These are phyloP conservation scores for Pythium pyrilobum DNA, from an alignment of 352 stramenopile genomes.

Conservation along the genomic window DNA sequence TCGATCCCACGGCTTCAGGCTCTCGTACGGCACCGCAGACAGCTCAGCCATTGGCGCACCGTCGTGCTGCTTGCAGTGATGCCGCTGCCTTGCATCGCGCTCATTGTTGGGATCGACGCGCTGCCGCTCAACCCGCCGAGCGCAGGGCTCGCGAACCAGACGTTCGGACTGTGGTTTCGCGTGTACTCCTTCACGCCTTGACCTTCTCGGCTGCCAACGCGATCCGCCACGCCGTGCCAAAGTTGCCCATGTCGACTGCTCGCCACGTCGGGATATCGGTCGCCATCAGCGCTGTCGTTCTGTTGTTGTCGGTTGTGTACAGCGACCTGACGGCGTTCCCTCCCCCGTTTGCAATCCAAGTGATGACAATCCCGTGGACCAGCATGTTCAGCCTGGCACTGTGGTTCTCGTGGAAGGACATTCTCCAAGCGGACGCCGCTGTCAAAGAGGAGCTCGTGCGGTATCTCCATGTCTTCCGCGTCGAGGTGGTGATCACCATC, in stretches of 20 bases:
- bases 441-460: neutral
- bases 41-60: too few relatives aligned
- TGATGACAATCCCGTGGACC: constrained; percentile 15
- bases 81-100: neutral
- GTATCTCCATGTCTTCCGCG: neutral
- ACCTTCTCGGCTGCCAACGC: neutral
- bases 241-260: neutral
- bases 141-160: neutral
- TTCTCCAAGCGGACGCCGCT: neutral
- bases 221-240: neutral
- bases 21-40: neutral
- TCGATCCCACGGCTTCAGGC: neutral
- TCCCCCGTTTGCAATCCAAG: constrained; percentile 9
- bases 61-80: neutral
- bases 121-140: neutral
- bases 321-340: constrained; percentile 2
- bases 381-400: constrained; percentile 4
- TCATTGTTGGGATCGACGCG: neutral
- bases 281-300: neutral
- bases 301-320: neutral
- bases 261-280: neutral
- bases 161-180: neutral
- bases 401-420: neutral
- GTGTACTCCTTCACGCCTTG: neutral
- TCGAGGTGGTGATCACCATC: neutral